Conservation (phyloP, 2,329 filamentous ascomycete genomes). For the Diaporthe ilicicola region DNA sequence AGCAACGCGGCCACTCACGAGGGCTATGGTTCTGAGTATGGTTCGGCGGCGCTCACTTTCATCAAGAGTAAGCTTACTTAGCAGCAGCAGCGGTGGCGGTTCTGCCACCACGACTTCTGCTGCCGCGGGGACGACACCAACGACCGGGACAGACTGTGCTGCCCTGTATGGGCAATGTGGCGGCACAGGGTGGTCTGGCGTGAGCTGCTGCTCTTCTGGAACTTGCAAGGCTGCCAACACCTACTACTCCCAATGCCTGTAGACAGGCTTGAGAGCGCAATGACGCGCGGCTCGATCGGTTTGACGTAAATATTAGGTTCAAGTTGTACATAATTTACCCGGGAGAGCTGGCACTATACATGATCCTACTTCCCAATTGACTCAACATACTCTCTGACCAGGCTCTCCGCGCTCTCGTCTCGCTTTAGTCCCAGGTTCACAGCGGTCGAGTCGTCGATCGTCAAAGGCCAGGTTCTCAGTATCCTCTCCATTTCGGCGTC, state of each 20-base stretch:
- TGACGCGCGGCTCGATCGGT: neutral
- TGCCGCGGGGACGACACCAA: conserved; percentile 13
- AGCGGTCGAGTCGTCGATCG: conserved; percentile 53
- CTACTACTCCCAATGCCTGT: conserved; percentile 30
- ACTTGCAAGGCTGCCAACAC: conserved; percentile 24
- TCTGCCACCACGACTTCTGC: conserved; percentile 5
- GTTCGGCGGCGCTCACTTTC: conserved; percentile 65
- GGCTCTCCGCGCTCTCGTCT: conserved; percentile 29
- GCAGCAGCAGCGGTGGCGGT: neutral
- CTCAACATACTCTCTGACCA: conserved; percentile 32
- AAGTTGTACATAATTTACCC: neutral
- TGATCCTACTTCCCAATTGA: conserved; percentile 14
- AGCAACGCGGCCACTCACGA: conserved; percentile 68
- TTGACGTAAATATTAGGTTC: neutral
- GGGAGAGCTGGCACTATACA: neutral
- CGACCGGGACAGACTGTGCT: conserved; percentile 14
- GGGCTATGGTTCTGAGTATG: conserved; percentile 71
- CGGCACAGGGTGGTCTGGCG: conserved; percentile 17
- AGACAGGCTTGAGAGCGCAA: neutral
- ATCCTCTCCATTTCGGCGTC: conserved; percentile 57
- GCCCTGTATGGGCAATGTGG: conserved; percentile 28
- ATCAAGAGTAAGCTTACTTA: conserved; percentile 55
- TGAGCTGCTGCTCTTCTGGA: conserved; percentile 23
- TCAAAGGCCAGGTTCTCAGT: conserved; percentile 62
- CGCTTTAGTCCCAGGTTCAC: conserved; percentile 23